Conservation (phyloP, 2,329 filamentous ascomycete genomes). For the Coniella lustricola region DNA sequence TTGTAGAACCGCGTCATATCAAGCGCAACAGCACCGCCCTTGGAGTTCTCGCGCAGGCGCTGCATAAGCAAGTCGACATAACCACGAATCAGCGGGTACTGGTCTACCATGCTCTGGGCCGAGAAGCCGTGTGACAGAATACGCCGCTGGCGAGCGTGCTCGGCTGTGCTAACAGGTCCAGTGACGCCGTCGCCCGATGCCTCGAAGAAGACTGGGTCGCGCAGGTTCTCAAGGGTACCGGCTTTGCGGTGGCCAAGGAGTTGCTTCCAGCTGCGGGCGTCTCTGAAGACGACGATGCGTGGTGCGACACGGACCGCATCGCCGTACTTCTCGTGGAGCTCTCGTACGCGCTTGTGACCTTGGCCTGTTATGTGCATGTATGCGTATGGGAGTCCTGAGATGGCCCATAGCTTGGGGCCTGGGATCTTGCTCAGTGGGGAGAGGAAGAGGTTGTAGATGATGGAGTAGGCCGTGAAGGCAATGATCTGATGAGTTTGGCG, state of each 20-base stretch:
- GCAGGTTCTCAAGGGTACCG: slow-evolving; percentile 2
- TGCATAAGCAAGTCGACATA: slow-evolving; percentile 16
- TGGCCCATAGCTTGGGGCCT: slow-evolving; percentile 9
- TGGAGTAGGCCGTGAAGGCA: background rate
- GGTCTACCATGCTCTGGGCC: slow-evolving; percentile 6
- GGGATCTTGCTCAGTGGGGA: slow-evolving; percentile 6
- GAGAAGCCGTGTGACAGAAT: slow-evolving; percentile 10
- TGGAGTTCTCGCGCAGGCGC: slow-evolving; percentile 21
- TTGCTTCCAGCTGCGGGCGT: slow-evolving; percentile 9
- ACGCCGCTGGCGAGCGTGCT: slow-evolving; percentile 5
- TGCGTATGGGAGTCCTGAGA: slow-evolving; percentile 1
- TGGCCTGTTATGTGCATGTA: background rate
- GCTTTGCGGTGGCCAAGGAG: slow-evolving; percentile 6
- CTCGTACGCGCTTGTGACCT: slow-evolving; percentile 1
- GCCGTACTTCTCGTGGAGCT: slow-evolving; percentile 10
- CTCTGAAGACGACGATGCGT: background rate
- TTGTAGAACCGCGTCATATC: slow-evolving; percentile 24
- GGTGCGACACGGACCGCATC: slow-evolving; percentile 6
- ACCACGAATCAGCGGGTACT: slow-evolving; percentile 7
- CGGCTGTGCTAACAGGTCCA: background rate
- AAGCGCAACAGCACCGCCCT: slow-evolving; percentile 15
- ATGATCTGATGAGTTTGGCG: slow-evolving; percentile 1
- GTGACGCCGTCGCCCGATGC: background rate
- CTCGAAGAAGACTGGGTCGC: slow-evolving; percentile 2
- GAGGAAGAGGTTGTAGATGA: slow-evolving; percentile 13